phyloP scores from a whole-genome alignment of 2,329 filamentous ascomycete genomes.

The Calycina marina region DNA sequence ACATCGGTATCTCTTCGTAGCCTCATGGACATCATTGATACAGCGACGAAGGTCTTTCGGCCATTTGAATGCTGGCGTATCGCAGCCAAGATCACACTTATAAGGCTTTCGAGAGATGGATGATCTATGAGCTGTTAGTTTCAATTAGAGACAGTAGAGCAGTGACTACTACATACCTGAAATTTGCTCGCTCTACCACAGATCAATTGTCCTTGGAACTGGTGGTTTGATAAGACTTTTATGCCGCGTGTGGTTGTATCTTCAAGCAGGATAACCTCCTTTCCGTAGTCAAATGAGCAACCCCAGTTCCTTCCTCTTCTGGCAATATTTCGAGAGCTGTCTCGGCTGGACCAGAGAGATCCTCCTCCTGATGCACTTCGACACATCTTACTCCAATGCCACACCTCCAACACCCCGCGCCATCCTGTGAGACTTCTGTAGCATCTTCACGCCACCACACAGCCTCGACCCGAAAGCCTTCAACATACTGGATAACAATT shows the following conservation, averaged over 20 bases:
- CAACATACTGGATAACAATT: slow-evolving; percentile 3
- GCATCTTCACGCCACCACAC: slow-evolving; percentile 3
- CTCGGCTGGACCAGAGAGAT: slow-evolving; percentile 2
- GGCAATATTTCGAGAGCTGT: slow-evolving; percentile 2
- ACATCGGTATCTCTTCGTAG: slow-evolving; percentile 2
- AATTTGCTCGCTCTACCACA: slow-evolving; percentile 2
- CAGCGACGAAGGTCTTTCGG: slow-evolving; percentile 6
- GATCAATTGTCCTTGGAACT: slow-evolving; percentile 2
- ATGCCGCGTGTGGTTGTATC: slow-evolving; percentile 1
- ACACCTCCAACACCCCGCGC: slow-evolving; percentile 1
- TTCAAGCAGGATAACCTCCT: slow-evolving; percentile 1
- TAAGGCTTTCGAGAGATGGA: slow-evolving; percentile 3
- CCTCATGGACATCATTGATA: slow-evolving; percentile 5
- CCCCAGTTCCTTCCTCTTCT: slow-evolving; percentile 1
- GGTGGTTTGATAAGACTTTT: slow-evolving; percentile 4
- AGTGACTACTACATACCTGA: slow-evolving; percentile 5
- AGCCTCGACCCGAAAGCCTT: slow-evolving; percentile 4
- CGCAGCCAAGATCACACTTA: slow-evolving; percentile 3
- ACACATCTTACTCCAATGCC: slow-evolving; percentile 2
- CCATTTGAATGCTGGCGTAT: slow-evolving; percentile 2
- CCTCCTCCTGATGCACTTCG: slow-evolving; percentile 2
- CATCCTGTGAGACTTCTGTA: slow-evolving; percentile 4
- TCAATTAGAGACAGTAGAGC: neutral
- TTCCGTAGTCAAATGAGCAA: slow-evolving; percentile 1
- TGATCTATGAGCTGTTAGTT: slow-evolving; percentile 3